Base-by-base conservation (phyloP, 1,139 yeast genomes). In the Kodamaea ohmeri region DNA sequence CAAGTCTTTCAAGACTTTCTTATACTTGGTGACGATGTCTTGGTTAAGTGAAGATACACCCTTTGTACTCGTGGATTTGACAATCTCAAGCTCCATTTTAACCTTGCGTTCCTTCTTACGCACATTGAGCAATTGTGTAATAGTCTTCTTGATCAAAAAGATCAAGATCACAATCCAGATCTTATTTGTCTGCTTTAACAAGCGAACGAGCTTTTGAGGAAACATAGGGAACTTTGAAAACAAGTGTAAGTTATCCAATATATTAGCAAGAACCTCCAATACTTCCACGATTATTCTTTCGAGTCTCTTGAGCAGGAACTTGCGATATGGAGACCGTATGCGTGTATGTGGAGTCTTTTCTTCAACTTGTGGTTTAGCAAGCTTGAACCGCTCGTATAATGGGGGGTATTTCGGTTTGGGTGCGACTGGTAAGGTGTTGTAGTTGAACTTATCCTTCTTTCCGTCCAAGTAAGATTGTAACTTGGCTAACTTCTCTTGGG, bases 171-270 rank as follows among this genome's bases (percentile, higher is more conserved):
- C 51, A 29, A 70, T 65, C 76, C 76, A 71, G 27, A 71, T 50
- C 47, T 67, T 67, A 45, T 71, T 71, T 39, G 76, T 71, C 40
- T 70, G 72, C 42, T 67, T 67, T 38, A 71, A 55, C 17, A 70
- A 44, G 5, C 53, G 54, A 8, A 52, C 30, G 12, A 71, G 48
- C 25, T 44, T 47, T 37, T 63, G 51, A 1, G 76, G 76, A 44
- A 71, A 71, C 67, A 69, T 43, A 55, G 76, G 51, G 33, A 71
- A 53, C 40, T 65, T 63, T 30, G 73, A 66, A 31, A 71, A 63
- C 38, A 71, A 60, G 48, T 71, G 76, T 25, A 71, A 58, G 41
- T 69, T 71, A 50, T 71, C 76, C 26, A 71, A 53, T 3, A 71
- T 46, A 39, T 66, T 68, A 20, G 74, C 76, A 18, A 65, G 21